Percentiles rank a stretch among this genome's conserved stretches.
Evolutionary conservation across 2,329 filamentous ascomycete genomes (phyloP).

Genomic region (Chalaropsis thielavioides): DNA sequence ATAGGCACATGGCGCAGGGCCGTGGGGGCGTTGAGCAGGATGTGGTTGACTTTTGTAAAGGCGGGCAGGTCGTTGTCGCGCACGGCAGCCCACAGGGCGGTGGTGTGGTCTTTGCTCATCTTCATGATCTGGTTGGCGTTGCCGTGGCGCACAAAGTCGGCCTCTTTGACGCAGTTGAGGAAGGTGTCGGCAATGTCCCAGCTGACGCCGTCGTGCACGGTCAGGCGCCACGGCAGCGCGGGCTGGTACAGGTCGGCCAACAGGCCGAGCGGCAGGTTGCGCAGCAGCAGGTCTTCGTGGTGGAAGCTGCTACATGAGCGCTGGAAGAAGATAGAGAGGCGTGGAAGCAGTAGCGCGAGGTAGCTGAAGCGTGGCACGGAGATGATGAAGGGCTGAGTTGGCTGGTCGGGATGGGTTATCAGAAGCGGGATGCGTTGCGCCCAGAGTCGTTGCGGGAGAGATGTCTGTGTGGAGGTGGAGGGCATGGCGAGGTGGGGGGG

Average conservation of each 20-base stretch:
- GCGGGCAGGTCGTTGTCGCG: slow-evolving; percentile 58
- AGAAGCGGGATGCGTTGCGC: slow-evolving; percentile 38
- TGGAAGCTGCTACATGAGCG: slow-evolving; percentile 44
- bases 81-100: slow-evolving; percentile 67
- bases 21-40: slow-evolving; percentile 60
- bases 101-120: slow-evolving; percentile 70
- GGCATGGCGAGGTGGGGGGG: slow-evolving; percentile 20
- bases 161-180: slow-evolving; percentile 53
- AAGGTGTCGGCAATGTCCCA: slow-evolving; percentile 51
- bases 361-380: slow-evolving; percentile 45
- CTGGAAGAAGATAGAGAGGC: slow-evolving; percentile 39
- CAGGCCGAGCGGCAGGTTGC: slow-evolving; percentile 39
- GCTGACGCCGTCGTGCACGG: slow-evolving; percentile 38
- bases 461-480: neutral
- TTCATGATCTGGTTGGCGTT: slow-evolving; percentile 84
- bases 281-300: slow-evolving; percentile 39
- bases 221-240: slow-evolving; percentile 39
- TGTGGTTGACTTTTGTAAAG: slow-evolving; percentile 61
- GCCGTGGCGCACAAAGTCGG: slow-evolving; percentile 76
- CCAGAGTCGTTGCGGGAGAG: slow-evolving; percentile 38
- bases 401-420: slow-evolving; percentile 37
- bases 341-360: slow-evolving; percentile 42
- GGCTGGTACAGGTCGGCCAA: slow-evolving; percentile 45
- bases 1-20: slow-evolving; percentile 73
- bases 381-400: slow-evolving; percentile 37